Conservation (phyloP, 495 filamentous ascomycete genomes). For the Neurospora pannonica region DNA sequence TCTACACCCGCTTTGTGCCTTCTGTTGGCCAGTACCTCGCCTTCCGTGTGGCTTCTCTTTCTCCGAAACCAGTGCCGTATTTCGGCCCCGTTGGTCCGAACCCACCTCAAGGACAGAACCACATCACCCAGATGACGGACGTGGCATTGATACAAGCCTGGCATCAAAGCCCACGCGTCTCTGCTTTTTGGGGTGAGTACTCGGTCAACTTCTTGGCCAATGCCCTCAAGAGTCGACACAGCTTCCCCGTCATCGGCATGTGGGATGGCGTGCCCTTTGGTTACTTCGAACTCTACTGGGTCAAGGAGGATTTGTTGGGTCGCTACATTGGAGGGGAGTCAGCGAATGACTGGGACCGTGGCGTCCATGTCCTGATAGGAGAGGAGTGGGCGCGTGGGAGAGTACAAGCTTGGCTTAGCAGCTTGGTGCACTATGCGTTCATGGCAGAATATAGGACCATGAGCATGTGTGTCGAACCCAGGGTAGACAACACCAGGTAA, state of each 20-base stretch:
- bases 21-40: slow-evolving; percentile 77
- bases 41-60: slow-evolving; percentile 67
- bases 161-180: slow-evolving; percentile 83
- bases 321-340: slow-evolving; percentile 46
- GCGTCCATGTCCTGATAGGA: slow-evolving; percentile 79
- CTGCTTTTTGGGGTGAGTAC: slow-evolving; percentile 68
- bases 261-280: slow-evolving; percentile 96
- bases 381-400: slow-evolving; percentile 87
- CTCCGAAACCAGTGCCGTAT: slow-evolving; percentile 42
- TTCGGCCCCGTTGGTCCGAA: slow-evolving; percentile 41
- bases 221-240: slow-evolving; percentile 58
- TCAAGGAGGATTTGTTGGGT: slow-evolving; percentile 80
- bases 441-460: slow-evolving; percentile 73
- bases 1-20: slow-evolving; percentile 82
- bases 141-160: slow-evolving; percentile 72
- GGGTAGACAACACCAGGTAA: slow-evolving; percentile 85
- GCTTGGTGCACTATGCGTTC: slow-evolving; percentile 77
- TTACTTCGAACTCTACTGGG: slow-evolving; percentile 98
- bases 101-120: slow-evolving; percentile 16
- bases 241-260: slow-evolving; percentile 83
- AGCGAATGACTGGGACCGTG: slow-evolving; percentile 74
- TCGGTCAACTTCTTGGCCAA: slow-evolving; percentile 57
- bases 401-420: slow-evolving; percentile 70
- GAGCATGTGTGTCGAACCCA: slow-evolving; percentile 74
- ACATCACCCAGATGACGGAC: slow-evolving; percentile 44